Evolutionary conservation across 805 yeast species (phyloP).

Genomic region (Saccharomycopsis sp.): DNA sequence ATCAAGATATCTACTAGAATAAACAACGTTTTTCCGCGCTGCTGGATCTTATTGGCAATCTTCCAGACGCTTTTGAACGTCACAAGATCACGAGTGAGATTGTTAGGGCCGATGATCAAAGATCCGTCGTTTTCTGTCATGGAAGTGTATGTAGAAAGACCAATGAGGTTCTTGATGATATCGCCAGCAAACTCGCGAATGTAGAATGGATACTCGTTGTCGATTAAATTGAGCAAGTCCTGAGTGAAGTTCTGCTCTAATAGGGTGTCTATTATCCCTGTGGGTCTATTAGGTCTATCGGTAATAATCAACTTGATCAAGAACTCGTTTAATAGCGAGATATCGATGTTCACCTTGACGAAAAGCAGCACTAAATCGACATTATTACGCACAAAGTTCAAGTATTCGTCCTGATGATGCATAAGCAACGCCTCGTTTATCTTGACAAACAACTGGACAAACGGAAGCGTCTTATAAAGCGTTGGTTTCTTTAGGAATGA

Average conservation of each 20-base stretch:
- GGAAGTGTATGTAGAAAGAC: constrained; percentile 66
- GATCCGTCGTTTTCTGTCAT: constrained; percentile 83
- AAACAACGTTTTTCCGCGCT: constrained; percentile 80
- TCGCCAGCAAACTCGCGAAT: constrained; percentile 93
- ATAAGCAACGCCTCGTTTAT: constrained; percentile 17
- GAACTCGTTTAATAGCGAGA: constrained; percentile 85
- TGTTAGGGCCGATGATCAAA: constrained; percentile 93
- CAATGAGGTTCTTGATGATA: constrained; percentile 85
- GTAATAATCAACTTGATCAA: constrained; percentile 83
- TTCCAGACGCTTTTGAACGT: constrained; percentile 60
- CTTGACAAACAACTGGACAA: constrained; percentile 18
- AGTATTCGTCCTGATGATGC: constrained; percentile 25
- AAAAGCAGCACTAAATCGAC: constrained; percentile 67
- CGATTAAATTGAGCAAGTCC: constrained; percentile 63
- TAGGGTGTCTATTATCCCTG: constrained; percentile 76
- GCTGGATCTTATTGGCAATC: constrained; percentile 70
- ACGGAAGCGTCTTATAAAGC: constrained; percentile 11
- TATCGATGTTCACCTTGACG: constrained; percentile 80
- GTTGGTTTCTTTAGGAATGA: constrained; percentile 11
- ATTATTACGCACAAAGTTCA: constrained; percentile 30
- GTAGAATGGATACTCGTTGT: constrained; percentile 58
- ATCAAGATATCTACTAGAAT: constrained; percentile 93
- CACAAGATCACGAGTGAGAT: constrained; percentile 83
- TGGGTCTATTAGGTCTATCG: constrained; percentile 83
- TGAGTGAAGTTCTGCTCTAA: constrained; percentile 70